Base-by-base conservation (phyloP, 306 rosid species). In the Canavalia ensiformis region DNA sequence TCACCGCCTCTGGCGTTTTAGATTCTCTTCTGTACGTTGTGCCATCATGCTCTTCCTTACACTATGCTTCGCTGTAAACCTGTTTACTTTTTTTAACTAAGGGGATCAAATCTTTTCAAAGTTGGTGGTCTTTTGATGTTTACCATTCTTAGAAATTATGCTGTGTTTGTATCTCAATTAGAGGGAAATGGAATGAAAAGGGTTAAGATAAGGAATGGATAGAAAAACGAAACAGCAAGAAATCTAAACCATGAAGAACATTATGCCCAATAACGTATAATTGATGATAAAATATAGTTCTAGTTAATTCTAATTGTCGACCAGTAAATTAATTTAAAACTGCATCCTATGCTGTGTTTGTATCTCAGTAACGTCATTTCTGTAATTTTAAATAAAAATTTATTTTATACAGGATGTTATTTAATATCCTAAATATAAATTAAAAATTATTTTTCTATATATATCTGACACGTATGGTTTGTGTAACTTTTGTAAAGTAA, bases 21-120 rank as follows among this genome's bases (percentile, higher is more conserved):
- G 81, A 84, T 77, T 83, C 77, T 84, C 79, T 82, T 11, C 2
- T 82, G 70, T 66, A 75, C 51, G n/a, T 13, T 34, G 50, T 46
- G 57, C 56, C 77, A 64, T 59, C 77, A 75, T 64, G 65, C 46
- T 54, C 74, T 62, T 28, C 13, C 42, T 73, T 72, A 11, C 35
- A 54, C 5, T 18, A 8, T 37, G 72, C 75, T 50, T 71, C 46
- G 70, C 28, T 80, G 84, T 72, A 67, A 60, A 28, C n/a, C 12
- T 78, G 62, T 72, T 41, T 50, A 72, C 78, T 76, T 84, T 82
- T 66, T 74, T 6, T 82, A 71, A 59, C 42, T 35, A 75, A 70
- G 56, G 84, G 33, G 10, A 86, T 71, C 73, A 60, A 74, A 67
- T 73, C 77, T 76, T 33, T 30, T 72, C 39, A 79, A 72, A 82